Conservation (phyloP, 2,329 filamentous ascomycete genomes). For the Xylariaceae sp. region DNA sequence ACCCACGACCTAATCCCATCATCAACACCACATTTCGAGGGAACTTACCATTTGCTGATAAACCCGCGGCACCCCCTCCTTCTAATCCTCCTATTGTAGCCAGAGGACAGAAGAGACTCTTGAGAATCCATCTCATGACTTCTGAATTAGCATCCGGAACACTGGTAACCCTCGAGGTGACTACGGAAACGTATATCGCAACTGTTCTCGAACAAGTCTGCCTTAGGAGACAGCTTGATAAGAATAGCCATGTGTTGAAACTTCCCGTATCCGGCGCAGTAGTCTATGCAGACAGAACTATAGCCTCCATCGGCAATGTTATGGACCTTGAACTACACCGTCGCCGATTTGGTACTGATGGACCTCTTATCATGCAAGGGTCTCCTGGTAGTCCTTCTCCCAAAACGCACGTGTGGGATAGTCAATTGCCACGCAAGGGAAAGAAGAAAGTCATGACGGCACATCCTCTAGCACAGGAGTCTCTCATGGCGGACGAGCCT, state of each 20-base stretch:
- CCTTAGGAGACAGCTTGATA: conserved; percentile 72
- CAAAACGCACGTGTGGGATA: conserved; percentile 56
- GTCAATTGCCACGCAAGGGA: conserved; percentile 41
- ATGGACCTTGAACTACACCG: conserved; percentile 72
- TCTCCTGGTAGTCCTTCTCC: conserved; percentile 69
- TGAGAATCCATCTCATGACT: conserved; percentile 68
- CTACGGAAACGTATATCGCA: conserved; percentile 77
- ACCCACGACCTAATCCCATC: conserved; percentile 53
- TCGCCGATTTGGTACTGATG: conserved; percentile 71
- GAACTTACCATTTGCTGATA: conserved; percentile 53
- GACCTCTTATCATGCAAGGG: conserved; percentile 62
- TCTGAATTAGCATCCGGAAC: conserved; percentile 69
- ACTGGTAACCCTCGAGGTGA: conserved; percentile 69
- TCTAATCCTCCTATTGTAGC: conserved; percentile 40
- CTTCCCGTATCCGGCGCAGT: conserved; percentile 70
- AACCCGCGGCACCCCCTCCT: conserved; percentile 49
- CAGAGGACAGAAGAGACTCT: conserved; percentile 64
- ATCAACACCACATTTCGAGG: conserved; percentile 57
- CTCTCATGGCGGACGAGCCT: conserved; percentile 56
- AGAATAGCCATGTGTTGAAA: conserved; percentile 74
- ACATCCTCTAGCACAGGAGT: conserved; percentile 65
- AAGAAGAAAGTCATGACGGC: conserved; percentile 54
- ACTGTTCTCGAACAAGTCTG: conserved; percentile 78
- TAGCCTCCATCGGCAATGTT: conserved; percentile 72
- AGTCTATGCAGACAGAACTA: conserved; percentile 71